Base-by-base conservation (phyloP, 2,329 filamentous ascomycete genomes). In the Aureobasidium sp. region DNA sequence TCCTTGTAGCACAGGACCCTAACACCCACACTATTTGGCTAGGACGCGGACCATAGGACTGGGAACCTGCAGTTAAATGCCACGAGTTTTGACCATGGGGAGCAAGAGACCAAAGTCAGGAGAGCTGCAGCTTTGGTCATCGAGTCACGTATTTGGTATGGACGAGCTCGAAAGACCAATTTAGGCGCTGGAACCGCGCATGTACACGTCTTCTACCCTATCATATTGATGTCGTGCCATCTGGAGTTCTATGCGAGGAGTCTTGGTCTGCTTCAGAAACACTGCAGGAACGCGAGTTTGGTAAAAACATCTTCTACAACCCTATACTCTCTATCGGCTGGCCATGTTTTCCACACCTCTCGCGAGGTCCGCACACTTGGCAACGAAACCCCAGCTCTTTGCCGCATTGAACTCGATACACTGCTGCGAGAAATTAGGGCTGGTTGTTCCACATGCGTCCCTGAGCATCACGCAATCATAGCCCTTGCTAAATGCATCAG, bases 401-500 rank as follows among this genome's bases (percentile, higher is more conserved):
- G 64, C 69, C 5, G 68, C 68, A 67, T 75, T 75, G 62, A 63
- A 74, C 62, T 73, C 72, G 17, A 72, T 68, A 44, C 70, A 70
- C 41, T 76, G 64, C 60, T 72, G 71, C 7, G 75, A 71, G 62
- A 64, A 73, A 12, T 66, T 66, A 2, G 75, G 76, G 56, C 79
- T 82, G 4, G 74, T 79, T 5, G 82, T 85, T 7, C 76, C 82
- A 52, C 78, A 80, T 36, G 79, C 81, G 68, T 85, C 82, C n/a
- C 76, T 76, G 15, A 85, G 66, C 67, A 85, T 68, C 25, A 86
- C 71, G 66, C 80, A 82, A 67, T 84, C 81, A 71, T 78, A 84
- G 0, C 83, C 83, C 64, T 76, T 78, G 66, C 77, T 80, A 66
- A 81, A 83, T 2, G 79, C 81, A 72, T 86, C 82, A 53, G 77